Percentiles rank a stretch among this genome's conserved stretches.
These are phyloP conservation scores for Saccharomycopsis oosterbeekiorum DNA, from an alignment of 805 yeast genomes.

Conservation along the genomic window DNA sequence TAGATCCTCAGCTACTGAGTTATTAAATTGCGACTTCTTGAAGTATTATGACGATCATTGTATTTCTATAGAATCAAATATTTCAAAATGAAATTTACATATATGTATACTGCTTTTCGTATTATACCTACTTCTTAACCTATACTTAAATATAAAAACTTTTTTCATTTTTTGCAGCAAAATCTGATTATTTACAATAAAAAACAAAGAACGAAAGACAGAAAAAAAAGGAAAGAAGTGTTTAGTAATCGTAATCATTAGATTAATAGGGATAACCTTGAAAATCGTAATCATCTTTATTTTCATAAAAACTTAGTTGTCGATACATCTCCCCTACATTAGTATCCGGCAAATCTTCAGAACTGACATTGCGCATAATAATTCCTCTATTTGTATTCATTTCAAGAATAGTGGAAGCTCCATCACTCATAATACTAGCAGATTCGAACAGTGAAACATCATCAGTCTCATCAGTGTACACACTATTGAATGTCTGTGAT, in stretches of 20 bases:
- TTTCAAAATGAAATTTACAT: not conserved
- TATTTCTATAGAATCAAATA: not conserved
- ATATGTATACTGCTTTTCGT: not conserved
- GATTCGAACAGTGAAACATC: constrained; percentile 1
- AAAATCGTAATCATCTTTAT: not conserved
- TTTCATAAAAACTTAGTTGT: not conserved
- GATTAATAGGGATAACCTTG: not conserved
- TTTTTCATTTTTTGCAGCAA: no score
- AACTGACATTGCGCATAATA: constrained; percentile 11
- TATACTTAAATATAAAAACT: not conserved
- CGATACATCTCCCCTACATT: constrained; percentile 5
- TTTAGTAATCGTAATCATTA: no score
- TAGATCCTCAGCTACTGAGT: constrained; percentile 22
- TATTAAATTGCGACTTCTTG: constrained; percentile 2
- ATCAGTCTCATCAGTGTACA: constrained; percentile 3
- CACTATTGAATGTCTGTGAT: constrained; percentile 9
- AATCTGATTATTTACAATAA: no score
- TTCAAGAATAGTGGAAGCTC: not conserved
- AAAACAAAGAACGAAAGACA: no score
- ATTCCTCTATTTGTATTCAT: constrained; percentile 8
- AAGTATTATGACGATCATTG: not conserved
- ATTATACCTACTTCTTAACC: not conserved
- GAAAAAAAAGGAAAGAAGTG: not conserved
- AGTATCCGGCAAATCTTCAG: constrained; percentile 15
- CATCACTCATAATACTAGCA: not conserved